phyloP scores from a whole-genome alignment of 176 grass and related monocot genomes.

The sorghum (Sorghum bicolor) region Sorghum_bicolor_NCBIv3 NC_012878.2:51007501-51008000 shows the following conservation, averaged over 20 bases:
- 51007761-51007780: conserved; percentile 95
- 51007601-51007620: conserved; percentile 81
- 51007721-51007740: conserved; percentile 97
- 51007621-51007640: conserved; percentile 94
- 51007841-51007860: background rate
- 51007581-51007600: conserved; percentile 57
- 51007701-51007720: conserved; percentile 93
- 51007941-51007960: conserved; percentile 7
- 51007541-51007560: conserved; percentile 13
- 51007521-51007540: conserved; percentile 24
- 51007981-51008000: background rate
- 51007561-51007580: conserved; percentile 10
- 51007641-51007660: conserved; percentile 89
- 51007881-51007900: conserved; percentile 28
- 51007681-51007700: conserved; percentile 66
- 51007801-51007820: conserved; percentile 37
- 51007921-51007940: conserved; percentile 11
- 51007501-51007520: conserved; percentile 26
- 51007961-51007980: background rate
- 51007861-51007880: conserved; percentile 9
- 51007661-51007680: conserved; percentile 91
- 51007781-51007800: conserved; percentile 99
- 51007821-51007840: background rate
- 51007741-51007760: conserved; percentile 92
- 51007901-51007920: conserved; percentile 21